These are phyloP conservation scores for Trapa bicornis DNA, from an alignment of 345 rosid genomes.

Conservation along the genomic window DNA sequence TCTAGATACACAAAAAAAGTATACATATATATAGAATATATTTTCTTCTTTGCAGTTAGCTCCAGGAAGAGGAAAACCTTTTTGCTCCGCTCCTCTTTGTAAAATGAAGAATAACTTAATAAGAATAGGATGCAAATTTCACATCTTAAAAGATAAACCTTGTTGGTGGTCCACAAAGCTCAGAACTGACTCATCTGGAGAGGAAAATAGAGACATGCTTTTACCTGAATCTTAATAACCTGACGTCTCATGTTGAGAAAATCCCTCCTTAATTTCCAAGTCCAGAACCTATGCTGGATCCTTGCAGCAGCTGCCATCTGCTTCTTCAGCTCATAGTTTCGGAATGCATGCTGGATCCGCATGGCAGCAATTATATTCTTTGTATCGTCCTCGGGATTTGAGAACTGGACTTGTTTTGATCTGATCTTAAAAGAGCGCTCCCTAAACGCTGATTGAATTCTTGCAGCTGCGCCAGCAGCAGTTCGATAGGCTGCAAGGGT, in stretches of 20 bases:
- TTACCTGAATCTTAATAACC: conserved; percentile 73
- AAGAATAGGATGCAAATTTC: too few species aligned
- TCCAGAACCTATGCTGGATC: conserved; percentile 78
- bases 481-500: conserved; percentile 71
- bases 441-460: conserved; percentile 76
- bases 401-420: conserved; percentile 31
- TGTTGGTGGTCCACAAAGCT: too few species aligned
- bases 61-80: too few species aligned
- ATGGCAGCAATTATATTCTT: conserved; percentile 65
- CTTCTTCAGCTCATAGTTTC: conserved; percentile 48
- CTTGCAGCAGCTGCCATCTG: conserved; percentile 69
- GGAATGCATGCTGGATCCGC: conserved; percentile 92
- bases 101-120: too few species aligned
- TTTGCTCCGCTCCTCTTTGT: too few species aligned
- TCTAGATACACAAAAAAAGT: too few species aligned
- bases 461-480: conserved; percentile 88
- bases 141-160: too few species aligned
- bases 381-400: conserved; percentile 63
- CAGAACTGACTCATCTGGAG: too few species aligned
- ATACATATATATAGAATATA: not conserved
- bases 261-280: conserved; percentile 67
- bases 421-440: conserved; percentile 55
- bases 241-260: conserved; percentile 69
- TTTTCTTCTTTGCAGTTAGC: too few species aligned
- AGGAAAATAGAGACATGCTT: not conserved